Conservation (phyloP, 2,329 filamentous ascomycete species). For the Botrytis galanthina region DNA sequence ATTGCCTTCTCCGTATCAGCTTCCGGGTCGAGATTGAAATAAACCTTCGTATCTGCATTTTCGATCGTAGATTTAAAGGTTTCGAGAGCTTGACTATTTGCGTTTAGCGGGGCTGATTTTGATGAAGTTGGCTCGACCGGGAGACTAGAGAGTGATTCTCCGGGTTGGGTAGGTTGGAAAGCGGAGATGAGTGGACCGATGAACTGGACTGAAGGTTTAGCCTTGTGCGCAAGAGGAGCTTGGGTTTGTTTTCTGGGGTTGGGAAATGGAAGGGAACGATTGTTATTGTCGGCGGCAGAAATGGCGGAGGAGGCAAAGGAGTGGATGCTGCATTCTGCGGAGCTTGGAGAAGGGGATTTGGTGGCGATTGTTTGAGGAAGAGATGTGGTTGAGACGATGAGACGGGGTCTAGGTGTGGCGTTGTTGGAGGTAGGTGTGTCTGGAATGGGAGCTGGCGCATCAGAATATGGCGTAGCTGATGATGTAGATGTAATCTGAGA, state of each 20-base stretch:
- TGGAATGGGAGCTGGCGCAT: background rate
- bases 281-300: background rate
- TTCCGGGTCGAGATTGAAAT: background rate
- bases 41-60: slow-evolving; percentile 1
- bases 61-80: background rate
- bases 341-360: background rate
- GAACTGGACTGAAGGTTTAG: background rate
- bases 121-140: background rate
- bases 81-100: background rate
- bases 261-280: too few relatives aligned
- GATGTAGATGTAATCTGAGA: background rate
- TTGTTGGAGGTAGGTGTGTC: background rate
- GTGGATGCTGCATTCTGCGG: slow-evolving; percentile 12
- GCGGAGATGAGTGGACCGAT: background rate
- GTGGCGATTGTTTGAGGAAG: background rate
- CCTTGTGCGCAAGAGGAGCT: too few relatives aligned
- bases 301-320: slow-evolving; percentile 6
- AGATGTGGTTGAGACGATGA: background rate
- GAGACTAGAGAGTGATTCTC: background rate
- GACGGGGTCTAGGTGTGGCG: background rate
- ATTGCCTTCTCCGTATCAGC: background rate
- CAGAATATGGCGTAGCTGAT: background rate
- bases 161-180: background rate
- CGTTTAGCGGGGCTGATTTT: fast-evolving
- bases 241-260: too few relatives aligned